Evolutionary conservation across 805 yeast genomes (phyloP).

Genomic region (Candida vaughaniae): DNA sequence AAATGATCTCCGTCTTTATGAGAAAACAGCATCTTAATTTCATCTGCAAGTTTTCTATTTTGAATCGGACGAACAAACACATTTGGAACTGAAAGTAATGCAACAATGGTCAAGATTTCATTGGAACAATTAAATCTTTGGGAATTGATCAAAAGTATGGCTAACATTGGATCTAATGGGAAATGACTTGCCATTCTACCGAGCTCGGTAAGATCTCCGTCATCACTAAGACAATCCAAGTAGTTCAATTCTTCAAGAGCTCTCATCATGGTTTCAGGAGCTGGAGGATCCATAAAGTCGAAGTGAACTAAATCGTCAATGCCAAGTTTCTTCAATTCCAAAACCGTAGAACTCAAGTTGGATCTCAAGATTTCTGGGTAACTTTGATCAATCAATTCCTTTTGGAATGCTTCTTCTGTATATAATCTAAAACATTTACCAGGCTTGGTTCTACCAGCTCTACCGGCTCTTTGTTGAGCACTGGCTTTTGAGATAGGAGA

Average conservation of each 20-base stretch:
- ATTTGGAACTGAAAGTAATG: constrained; percentile 87
- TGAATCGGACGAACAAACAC: constrained; percentile 92
- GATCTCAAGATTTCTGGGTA: constrained; percentile 94
- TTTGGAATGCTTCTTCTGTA: constrained; percentile 94
- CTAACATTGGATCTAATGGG: constrained; percentile 94
- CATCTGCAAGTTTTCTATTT: constrained; percentile 88
- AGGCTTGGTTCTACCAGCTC: constrained; percentile 99
- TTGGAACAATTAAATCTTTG: constrained; percentile 84
- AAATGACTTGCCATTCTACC: constrained; percentile 90
- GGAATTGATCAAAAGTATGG: constrained; percentile 87
- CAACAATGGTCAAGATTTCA: constrained; percentile 84
- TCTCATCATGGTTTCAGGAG: constrained; percentile 99
- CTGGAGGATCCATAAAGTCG: constrained; percentile 99
- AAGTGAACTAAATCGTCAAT: constrained; percentile 95
- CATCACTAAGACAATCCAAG: constrained; percentile 84
- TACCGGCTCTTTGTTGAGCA: constrained; percentile 98
- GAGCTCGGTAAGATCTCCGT: constrained; percentile 83
- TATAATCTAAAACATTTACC: constrained; percentile 96
- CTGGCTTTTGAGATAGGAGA: constrained; percentile 97
- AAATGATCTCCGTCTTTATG: constrained; percentile 96
- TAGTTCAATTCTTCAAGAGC: constrained; percentile 94
- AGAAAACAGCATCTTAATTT: constrained; percentile 80
- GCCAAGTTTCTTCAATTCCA: constrained; percentile 91
- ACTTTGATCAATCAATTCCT: constrained; percentile 91
- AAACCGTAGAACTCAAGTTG: constrained; percentile 85